Base-by-base conservation (phyloP, 176 grass and related monocot genomes). In the Pontederia crassipes region DNA sequence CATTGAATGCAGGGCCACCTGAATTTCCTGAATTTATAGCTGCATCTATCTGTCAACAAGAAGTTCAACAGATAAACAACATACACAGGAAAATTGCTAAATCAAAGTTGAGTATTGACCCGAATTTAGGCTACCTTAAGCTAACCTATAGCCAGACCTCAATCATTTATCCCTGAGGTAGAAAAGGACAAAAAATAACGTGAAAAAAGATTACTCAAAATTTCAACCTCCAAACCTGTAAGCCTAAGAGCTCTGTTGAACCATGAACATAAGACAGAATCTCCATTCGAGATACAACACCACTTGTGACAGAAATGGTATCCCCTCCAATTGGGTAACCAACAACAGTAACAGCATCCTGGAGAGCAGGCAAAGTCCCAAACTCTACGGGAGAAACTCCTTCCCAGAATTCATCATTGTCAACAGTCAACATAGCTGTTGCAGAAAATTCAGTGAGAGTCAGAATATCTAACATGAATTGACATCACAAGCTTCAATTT, bases 11-110 rank as follows among this genome's bases (percentile, higher is more conserved):
- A 77, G 93, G 93, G 0, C 93, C 93, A 9, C 93, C 93, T 20
- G 93, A 98, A 79, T 98, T 98, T 71, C 93, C 93, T 46, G 93
- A 98, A 79, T 98, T 98, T 76, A 98, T 98, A 58, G 93, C 93
- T 54, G 93, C 93, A 79, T 98, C 93, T 83, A 98, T 98, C 93
- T 98, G 87, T 85, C 67, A 61, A 69, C 17, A 55, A 71, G 17
- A 82, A 68, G 1, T 50, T 29, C 26, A 59, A 11, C 28, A 59
- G 11, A 12, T 59, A 12, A 24, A 32, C 5, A 59, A 18, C 17
- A 7, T 12, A 28, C 4, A 3, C 24, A 47, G 14, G 45, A 40
- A 46, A 5, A 11, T 11, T 46, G 17, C 16, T 46, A 9, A 17
- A 20, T 11, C 17, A 17, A 35, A 63, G 9, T 18, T 24, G 2